These are phyloP conservation scores for Paraglomus occultum DNA, from an alignment of 192 early-diverging fungal species.

Conservation along the genomic window DNA sequence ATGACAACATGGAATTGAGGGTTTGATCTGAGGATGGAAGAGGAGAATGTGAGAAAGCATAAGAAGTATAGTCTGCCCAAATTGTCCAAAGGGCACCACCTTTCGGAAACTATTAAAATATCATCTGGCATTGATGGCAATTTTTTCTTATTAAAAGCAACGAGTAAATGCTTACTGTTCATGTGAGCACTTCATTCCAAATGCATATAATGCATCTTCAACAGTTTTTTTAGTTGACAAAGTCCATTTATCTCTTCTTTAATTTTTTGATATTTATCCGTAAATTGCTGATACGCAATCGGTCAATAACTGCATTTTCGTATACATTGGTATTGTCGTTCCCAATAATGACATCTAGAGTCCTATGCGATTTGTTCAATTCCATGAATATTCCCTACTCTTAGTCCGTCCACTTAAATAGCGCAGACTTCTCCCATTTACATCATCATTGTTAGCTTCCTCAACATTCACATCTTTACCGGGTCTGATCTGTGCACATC, in stretches of 20 bases:
- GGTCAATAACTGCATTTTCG: too few relatives aligned
- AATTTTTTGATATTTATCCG: slow-evolving; percentile 18
- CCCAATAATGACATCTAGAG: slow-evolving; percentile 4
- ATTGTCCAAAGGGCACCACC: too few relatives aligned
- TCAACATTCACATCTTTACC: slow-evolving; percentile 13
- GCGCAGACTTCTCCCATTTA: too few relatives aligned
- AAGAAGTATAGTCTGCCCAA: too few relatives aligned
- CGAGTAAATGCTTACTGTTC: slow-evolving; percentile 1
- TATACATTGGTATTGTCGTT: too few relatives aligned
- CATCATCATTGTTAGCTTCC: neutral
- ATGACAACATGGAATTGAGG: too few relatives aligned
- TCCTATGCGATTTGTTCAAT: too few relatives aligned
- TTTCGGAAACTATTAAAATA: slow-evolving; percentile 24
- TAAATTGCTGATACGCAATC: slow-evolving; percentile 20
- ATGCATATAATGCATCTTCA: slow-evolving; percentile 25
- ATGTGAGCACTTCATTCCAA: slow-evolving; percentile 20
- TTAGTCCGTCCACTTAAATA: too few relatives aligned
- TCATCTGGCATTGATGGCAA: slow-evolving; percentile 19
- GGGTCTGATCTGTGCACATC: slow-evolving; percentile 6
- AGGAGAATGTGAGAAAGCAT: too few relatives aligned
- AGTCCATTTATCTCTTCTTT: slow-evolving; percentile 12
- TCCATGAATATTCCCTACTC: neutral
- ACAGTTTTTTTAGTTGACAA: slow-evolving; percentile 32
- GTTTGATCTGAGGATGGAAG: too few relatives aligned
- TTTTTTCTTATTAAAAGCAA: slow-evolving; percentile 12